Percentiles rank a stretch among this genome's conserved stretches.
These are phyloP conservation scores for Amphibolis antarctica DNA, from an alignment of 106 monocot genomes.

Conservation along the genomic window DNA sequence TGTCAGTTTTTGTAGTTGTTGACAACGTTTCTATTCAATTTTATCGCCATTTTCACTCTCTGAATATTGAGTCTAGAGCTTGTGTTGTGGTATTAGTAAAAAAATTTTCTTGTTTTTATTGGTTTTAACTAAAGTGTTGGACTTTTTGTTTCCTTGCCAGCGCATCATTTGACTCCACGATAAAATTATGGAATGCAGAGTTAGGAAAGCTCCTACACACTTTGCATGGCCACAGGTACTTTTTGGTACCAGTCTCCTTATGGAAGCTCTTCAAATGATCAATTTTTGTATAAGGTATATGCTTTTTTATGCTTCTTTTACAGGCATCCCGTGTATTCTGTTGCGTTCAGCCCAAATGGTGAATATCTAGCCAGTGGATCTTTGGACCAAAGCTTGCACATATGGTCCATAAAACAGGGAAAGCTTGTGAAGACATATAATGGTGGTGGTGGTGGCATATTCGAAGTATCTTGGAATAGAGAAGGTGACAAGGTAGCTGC, in stretches of 20 bases:
- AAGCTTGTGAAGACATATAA: constrained; percentile 65
- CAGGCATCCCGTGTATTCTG: constrained; percentile 92
- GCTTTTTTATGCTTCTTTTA: background rate
- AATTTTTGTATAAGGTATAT: background rate
- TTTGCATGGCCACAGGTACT: constrained; percentile 68
- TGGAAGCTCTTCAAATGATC: background rate
- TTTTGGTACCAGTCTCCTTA: background rate
- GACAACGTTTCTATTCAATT: too few species aligned
- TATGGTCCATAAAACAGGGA: constrained; percentile 95
- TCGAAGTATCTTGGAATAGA: constrained; percentile 95
- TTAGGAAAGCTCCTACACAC: constrained; percentile 56
- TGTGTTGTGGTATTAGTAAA: background rate
- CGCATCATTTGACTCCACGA: constrained; percentile 95
- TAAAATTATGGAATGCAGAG: constrained; percentile 95
- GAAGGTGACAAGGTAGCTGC: constrained; percentile 92
- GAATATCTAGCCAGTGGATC: constrained; percentile 93
- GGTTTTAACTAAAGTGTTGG: background rate
- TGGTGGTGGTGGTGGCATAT: constrained; percentile 68
- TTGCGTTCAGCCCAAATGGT: constrained; percentile 89
- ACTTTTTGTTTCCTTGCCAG: constrained; percentile 2
- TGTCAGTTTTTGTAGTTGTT: too few species aligned
- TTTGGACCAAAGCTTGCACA: constrained; percentile 69
- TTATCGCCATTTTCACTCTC: too few species aligned
- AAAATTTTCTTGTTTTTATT: background rate
- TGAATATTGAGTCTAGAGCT: too few species aligned